These are phyloP conservation scores for Zygosaccharomyces sapae DNA, from an alignment of 1,139 yeast species.

Conservation along the genomic window DNA sequence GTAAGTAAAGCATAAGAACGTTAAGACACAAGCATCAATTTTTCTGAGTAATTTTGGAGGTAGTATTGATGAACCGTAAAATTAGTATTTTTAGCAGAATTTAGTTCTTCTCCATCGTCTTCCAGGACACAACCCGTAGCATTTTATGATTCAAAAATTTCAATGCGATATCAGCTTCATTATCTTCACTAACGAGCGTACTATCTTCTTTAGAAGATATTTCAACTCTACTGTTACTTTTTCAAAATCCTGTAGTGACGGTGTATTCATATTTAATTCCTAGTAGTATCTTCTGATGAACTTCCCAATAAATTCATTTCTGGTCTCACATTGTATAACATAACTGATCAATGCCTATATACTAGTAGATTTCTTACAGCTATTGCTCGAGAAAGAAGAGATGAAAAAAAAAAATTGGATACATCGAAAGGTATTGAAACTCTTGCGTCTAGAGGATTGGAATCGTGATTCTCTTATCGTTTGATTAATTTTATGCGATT, in stretches of 20 bases:
- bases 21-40: conserved; percentile 43
- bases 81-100: conserved; percentile 14
- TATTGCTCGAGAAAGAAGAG: too few species aligned
- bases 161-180: conserved; percentile 28
- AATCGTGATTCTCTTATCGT: too few species aligned
- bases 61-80: conserved; percentile 29
- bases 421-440: too few species aligned
- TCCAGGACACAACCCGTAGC: conserved; percentile 15
- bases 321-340: too few species aligned
- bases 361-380: too few species aligned
- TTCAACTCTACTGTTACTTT: background rate
- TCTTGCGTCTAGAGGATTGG: too few species aligned
- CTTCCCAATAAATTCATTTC: too few species aligned
- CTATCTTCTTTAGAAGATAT: conserved; percentile 6
- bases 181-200: conserved; percentile 4
- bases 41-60: conserved; percentile 36
- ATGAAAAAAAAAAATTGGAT: too few species aligned
- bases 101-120: conserved; percentile 6
- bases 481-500: too few species aligned
- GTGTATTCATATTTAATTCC: too few species aligned
- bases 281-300: too few species aligned
- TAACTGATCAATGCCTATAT: too few species aligned
- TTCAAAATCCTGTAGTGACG: background rate
- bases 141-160: conserved; percentile 25
- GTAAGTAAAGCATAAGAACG: conserved; percentile 47